Evolutionary conservation across 2,329 filamentous ascomycete species (phyloP).

Genomic region (Apiospora saccharicola): DNA sequence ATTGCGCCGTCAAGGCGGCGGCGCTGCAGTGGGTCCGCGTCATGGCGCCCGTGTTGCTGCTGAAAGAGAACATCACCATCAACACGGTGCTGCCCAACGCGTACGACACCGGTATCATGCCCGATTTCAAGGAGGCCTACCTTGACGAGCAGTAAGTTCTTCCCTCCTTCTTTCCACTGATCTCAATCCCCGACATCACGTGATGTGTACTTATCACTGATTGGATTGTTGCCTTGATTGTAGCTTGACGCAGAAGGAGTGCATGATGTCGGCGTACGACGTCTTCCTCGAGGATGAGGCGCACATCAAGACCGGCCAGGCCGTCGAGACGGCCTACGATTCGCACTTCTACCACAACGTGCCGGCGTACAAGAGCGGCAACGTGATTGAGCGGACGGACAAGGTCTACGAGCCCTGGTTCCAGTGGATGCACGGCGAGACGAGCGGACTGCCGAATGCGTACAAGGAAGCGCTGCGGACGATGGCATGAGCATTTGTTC

Average conservation of each 20-base stretch:
- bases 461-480: slow-evolving; percentile 15
- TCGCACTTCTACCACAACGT: slow-evolving; percentile 26
- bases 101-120: slow-evolving; percentile 30
- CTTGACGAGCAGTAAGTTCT: slow-evolving; percentile 27
- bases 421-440: slow-evolving; percentile 32
- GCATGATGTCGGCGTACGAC: slow-evolving; percentile 29
- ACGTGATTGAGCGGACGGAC: slow-evolving; percentile 30
- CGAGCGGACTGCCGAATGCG: slow-evolving; percentile 27
- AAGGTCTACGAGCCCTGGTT: slow-evolving; percentile 37
- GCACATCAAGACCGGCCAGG: slow-evolving; percentile 28
- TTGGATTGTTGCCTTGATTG: background rate
- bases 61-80: slow-evolving; percentile 32
- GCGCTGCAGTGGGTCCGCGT: slow-evolving; percentile 27
- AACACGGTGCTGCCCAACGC: slow-evolving; percentile 32
- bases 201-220: background rate
- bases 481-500: background rate
- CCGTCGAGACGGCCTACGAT: slow-evolving; percentile 32
- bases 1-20: slow-evolving; percentile 29
- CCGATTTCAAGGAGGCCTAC: slow-evolving; percentile 29
- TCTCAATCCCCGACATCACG: background rate
- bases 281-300: slow-evolving; percentile 31
- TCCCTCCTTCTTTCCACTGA: background rate
- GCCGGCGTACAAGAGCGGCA: slow-evolving; percentile 31
- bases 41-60: slow-evolving; percentile 29
- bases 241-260: slow-evolving; percentile 28